phyloP scores from a whole-genome alignment of 352 stramenopile genomes.

The Phytophthora kernoviae region DNA sequence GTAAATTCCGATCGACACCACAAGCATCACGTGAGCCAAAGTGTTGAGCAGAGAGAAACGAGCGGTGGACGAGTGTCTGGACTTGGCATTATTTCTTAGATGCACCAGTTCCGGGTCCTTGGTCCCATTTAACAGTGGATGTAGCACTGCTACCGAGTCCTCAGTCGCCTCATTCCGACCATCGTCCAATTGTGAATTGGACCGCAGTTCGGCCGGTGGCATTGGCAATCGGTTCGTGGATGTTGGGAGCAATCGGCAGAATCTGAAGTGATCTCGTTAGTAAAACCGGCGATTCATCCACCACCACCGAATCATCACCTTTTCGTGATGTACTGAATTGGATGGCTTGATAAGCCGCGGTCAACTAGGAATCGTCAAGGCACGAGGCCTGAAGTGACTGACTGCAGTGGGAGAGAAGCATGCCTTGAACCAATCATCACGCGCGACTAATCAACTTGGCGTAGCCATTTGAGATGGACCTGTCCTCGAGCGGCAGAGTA shows the following conservation, averaged over 20 bases:
- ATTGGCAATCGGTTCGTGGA: conserved; percentile 2
- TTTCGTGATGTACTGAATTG: conserved; percentile 9
- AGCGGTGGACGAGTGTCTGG: neutral
- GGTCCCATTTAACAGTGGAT: conserved; percentile 16
- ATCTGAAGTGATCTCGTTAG: conserved; percentile 13
- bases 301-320: conserved; percentile 19
- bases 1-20: conserved; percentile 49
- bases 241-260: conserved; percentile 2
- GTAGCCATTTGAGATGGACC: no score
- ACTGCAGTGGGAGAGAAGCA: conserved; percentile 19
- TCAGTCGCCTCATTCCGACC: conserved; percentile 1
- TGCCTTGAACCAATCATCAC: conserved; percentile 33
- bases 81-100: neutral
- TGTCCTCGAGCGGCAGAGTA: no score
- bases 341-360: conserved; percentile 24
- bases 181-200: conserved; percentile 4
- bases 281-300: conserved; percentile 8
- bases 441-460: neutral
- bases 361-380: conserved; percentile 20
- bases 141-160: conserved; percentile 8
- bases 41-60: conserved; percentile 20
- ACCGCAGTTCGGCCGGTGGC: conserved; percentile 21
- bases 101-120: conserved; percentile 4
- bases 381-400: conserved; percentile 39
- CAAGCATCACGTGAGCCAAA: conserved; percentile 36